Percentiles rank a stretch among this genome's conserved stretches.
These are phyloP conservation scores for Hypholoma sublateritium DNA, from an alignment of 768 basidiomycete genomes.

Conservation along the genomic window DNA sequence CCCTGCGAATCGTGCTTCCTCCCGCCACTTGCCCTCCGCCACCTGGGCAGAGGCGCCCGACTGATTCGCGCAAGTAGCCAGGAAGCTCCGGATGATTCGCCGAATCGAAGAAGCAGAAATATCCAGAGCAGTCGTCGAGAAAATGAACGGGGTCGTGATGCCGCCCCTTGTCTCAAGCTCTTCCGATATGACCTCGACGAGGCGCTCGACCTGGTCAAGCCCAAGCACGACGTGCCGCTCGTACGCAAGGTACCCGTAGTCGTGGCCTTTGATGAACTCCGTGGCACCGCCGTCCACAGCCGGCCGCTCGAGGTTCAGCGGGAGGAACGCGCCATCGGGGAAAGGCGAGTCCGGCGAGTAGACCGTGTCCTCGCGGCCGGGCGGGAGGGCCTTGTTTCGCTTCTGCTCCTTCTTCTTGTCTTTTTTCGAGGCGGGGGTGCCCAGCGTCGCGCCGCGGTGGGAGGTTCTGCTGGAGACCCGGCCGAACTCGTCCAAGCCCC, in stretches of 20 bases:
- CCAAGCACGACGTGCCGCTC: slow-evolving; percentile 74
- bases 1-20: slow-evolving; percentile 82
- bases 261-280: slow-evolving; percentile 39
- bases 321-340: slow-evolving; percentile 55
- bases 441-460: slow-evolving; percentile 29
- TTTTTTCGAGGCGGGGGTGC: slow-evolving; percentile 41
- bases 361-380: slow-evolving; percentile 34
- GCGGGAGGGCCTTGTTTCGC: slow-evolving; percentile 42
- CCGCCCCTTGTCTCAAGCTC: slow-evolving; percentile 75
- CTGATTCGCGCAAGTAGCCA: slow-evolving; percentile 54
- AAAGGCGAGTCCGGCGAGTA: slow-evolving; percentile 31
- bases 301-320: slow-evolving; percentile 50
- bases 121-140: slow-evolving; percentile 87
- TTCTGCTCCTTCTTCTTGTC: slow-evolving; percentile 53
- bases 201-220: slow-evolving; percentile 67
- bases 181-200: slow-evolving; percentile 68
- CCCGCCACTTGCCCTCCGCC: slow-evolving; percentile 62
- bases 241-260: slow-evolving; percentile 76
- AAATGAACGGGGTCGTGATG: slow-evolving; percentile 88
- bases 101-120: slow-evolving; percentile 73
- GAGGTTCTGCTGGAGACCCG: slow-evolving; percentile 50
- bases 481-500: slow-evolving; percentile 64
- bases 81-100: slow-evolving; percentile 77
- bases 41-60: slow-evolving; percentile 30
- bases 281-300: slow-evolving; percentile 27